These are phyloP conservation scores for Pisolithus thermaeus DNA, from an alignment of 1,284 basidiomycete species.

Conservation along the genomic window DNA sequence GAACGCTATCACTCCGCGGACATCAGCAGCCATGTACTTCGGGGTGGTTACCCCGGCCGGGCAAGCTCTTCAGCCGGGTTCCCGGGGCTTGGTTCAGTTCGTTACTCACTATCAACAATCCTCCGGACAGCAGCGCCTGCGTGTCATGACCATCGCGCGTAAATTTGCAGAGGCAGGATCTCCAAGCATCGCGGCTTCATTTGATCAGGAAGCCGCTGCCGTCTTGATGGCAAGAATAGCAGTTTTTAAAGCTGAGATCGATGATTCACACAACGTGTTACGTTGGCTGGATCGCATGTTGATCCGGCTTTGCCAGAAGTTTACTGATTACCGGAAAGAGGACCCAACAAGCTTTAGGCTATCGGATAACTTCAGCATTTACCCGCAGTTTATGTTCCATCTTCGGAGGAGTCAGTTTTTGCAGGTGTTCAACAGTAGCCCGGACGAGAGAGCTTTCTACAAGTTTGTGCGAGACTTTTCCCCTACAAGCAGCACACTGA, in stretches of 20 bases:
- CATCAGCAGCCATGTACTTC: constrained; percentile 93
- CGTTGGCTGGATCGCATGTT: constrained; percentile 99
- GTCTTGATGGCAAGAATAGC: constrained; percentile 99
- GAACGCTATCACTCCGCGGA: constrained; percentile 85
- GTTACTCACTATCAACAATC: constrained; percentile 99
- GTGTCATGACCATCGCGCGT: constrained; percentile 94
- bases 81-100: constrained; percentile 95
- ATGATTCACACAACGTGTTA: constrained; percentile 95
- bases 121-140: constrained; percentile 88
- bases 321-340: constrained; percentile 98
- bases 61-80: constrained; percentile 86
- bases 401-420: no score
- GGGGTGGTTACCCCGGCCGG: constrained; percentile 96
- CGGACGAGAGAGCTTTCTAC: constrained; percentile 99
- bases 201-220: constrained; percentile 97
- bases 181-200: constrained; percentile 87
- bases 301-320: constrained; percentile 98
- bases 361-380: no score
- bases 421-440: constrained; percentile 45
- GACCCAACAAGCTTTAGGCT: constrained; percentile 82
- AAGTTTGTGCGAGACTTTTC: constrained; percentile 42
- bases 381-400: no score
- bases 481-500: constrained; percentile 2
- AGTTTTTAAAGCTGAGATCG: constrained; percentile 99
- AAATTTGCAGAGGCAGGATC: constrained; percentile 97